phyloP scores from a whole-genome alignment of 495 filamentous ascomycete species.

The Xylaria nigripes region DNA sequence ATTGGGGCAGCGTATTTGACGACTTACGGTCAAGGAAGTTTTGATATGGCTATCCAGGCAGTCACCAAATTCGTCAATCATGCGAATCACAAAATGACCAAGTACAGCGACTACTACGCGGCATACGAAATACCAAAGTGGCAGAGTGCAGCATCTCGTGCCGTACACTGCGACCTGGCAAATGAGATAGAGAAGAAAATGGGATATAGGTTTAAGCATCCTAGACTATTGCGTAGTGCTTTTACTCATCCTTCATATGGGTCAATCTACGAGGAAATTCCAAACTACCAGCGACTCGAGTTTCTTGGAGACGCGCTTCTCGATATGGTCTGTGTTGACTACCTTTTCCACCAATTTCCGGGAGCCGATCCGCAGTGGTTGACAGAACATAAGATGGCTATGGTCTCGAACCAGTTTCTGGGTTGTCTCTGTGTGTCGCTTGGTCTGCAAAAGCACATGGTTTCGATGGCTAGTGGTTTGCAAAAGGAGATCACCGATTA shows the following conservation, averaged over 20 bases:
- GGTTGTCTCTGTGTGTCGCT: constrained; percentile 71
- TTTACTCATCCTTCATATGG: constrained; percentile 81
- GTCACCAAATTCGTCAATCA: constrained; percentile 68
- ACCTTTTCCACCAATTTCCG: constrained; percentile 68
- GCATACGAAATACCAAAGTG: constrained; percentile 67
- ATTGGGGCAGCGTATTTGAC: constrained; percentile 83
- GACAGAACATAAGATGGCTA: constrained; percentile 98
- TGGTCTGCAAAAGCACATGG: constrained; percentile 66
- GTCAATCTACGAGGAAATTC: constrained; percentile 63
- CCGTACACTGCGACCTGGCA: constrained; percentile 58
- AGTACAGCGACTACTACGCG: constrained; percentile 63
- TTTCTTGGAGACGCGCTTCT: constrained; percentile 88
- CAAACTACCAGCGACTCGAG: constrained; percentile 86
- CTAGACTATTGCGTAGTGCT: constrained; percentile 70
- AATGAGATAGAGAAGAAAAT: constrained; percentile 55
- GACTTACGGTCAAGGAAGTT: constrained; percentile 45
- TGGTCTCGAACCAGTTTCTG: constrained; percentile 96
- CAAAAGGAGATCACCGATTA: constrained; percentile 61
- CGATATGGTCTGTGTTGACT: constrained; percentile 78
- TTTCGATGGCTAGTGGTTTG: constrained; percentile 49
- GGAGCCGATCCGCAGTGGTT: constrained; percentile 90
- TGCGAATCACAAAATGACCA: constrained; percentile 55
- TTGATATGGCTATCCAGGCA: constrained; percentile 76
- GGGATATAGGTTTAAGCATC: constrained; percentile 73
- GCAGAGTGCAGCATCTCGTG: constrained; percentile 51